Conservation (phyloP, 1,284 basidiomycete genomes). For the Fomitopsis pinicola region DNA sequence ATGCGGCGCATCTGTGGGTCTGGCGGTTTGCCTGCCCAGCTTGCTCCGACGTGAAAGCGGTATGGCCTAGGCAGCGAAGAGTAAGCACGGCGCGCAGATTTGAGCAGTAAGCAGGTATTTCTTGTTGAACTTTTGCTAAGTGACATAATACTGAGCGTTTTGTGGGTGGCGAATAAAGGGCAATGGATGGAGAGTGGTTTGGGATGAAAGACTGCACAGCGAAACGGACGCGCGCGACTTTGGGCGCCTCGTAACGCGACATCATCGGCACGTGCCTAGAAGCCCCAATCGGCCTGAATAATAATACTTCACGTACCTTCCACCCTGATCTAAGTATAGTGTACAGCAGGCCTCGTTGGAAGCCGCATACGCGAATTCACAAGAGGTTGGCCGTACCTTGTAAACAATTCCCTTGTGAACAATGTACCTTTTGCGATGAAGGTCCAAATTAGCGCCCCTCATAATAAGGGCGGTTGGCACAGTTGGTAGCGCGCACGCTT, state of each 20-base stretch:
- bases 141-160: neutral
- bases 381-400: too few species aligned
- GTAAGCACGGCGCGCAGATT: slow-evolving; percentile 7
- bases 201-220: neutral
- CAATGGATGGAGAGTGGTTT: neutral
- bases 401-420: too few species aligned
- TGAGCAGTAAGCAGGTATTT: neutral
- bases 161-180: neutral
- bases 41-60: slow-evolving; percentile 50
- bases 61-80: slow-evolving; percentile 25
- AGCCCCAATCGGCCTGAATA: neutral
- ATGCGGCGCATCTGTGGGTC: slow-evolving; percentile 34
- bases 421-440: too few species aligned
- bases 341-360: too few species aligned
- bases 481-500: slow-evolving; percentile 2
- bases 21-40: slow-evolving; percentile 74
- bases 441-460: neutral
- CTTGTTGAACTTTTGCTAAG: neutral
- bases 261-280: neutral
- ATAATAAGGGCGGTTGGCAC: neutral
- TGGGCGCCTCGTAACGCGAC: neutral
- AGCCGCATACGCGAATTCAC: too few species aligned
- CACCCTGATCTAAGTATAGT: too few species aligned
- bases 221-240: neutral
- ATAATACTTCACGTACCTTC: neutral